phyloP scores from a whole-genome alignment of 305 asterid species.

The Euphrasia arctica region DNA sequence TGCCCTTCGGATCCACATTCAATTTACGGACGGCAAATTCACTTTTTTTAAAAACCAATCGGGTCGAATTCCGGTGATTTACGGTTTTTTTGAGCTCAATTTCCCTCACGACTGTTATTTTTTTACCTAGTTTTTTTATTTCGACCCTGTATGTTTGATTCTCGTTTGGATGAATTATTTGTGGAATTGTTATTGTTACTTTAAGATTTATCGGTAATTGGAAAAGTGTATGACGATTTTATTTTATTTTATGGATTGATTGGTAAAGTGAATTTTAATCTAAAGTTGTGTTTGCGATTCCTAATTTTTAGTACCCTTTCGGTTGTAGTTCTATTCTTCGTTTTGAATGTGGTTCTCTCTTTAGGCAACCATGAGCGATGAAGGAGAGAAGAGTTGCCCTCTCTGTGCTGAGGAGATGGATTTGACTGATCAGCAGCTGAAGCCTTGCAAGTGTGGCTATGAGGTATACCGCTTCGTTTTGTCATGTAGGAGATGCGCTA shows the following conservation, averaged over 20 bases:
- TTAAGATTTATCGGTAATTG: conserved; percentile 20
- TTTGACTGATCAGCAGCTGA: conserved; percentile 96
- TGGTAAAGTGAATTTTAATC: conserved; percentile 29
- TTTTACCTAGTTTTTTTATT: conserved; percentile 7
- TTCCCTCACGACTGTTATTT: conserved; percentile 15
- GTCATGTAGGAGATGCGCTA: neutral
- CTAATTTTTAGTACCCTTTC: conserved; percentile 8
- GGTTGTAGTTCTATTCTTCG: neutral
- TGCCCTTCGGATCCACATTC: conserved; percentile 34
- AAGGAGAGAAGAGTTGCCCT: conserved; percentile 69
- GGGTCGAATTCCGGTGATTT: conserved; percentile 21
- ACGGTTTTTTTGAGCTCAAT: conserved; percentile 12
- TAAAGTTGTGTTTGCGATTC: conserved; percentile 7
- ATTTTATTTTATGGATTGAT: conserved; percentile 32
- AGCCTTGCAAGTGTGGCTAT: conserved; percentile 98
- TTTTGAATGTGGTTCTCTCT: conserved; percentile 6
- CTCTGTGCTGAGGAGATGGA: conserved; percentile 80
- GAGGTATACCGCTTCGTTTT: conserved; percentile 46
- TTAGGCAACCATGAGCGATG: conserved; percentile 79
- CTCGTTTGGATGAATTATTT: conserved; percentile 17
- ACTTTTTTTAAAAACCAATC: conserved; percentile 8
- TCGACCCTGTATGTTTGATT: conserved; percentile 1
- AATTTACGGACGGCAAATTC: conserved; percentile 1
- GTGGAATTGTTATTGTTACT: neutral
- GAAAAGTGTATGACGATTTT: conserved; percentile 4